Percentiles rank a stretch among this genome's conserved stretches.
These are phyloP conservation scores for Ceratobasidium sp. DNA, from an alignment of 1,284 basidiomycete species.

Conservation along the genomic window DNA sequence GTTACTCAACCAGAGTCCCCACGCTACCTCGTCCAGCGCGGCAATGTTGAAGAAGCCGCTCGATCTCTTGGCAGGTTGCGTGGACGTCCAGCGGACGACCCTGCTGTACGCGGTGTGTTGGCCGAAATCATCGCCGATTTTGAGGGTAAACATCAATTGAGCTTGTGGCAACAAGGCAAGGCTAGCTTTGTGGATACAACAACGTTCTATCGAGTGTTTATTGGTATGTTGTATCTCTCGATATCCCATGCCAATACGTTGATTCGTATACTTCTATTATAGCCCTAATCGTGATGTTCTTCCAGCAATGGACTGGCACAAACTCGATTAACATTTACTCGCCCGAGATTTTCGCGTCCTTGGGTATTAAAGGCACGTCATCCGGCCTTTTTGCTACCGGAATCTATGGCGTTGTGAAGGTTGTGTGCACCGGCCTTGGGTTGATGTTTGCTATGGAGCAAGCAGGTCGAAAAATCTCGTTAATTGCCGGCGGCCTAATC, in stretches of 20 bases:
- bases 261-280: not conserved
- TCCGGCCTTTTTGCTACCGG: conserved; percentile 50
- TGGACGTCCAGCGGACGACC: conserved; percentile 40
- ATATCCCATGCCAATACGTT: not conserved
- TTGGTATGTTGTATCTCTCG: conserved; percentile 17
- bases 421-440: conserved; percentile 42
- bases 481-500: conserved; percentile 45
- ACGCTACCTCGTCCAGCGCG: conserved; percentile 54
- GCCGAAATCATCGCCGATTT: conserved; percentile 48
- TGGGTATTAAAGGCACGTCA: conserved; percentile 53
- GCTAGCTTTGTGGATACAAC: conserved; percentile 33
- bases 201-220: conserved; percentile 46
- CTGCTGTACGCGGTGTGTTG: conserved; percentile 45
- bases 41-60: conserved; percentile 50
- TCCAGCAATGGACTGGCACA: conserved; percentile 52
- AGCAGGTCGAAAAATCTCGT: conserved; percentile 46
- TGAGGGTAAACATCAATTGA: conserved; percentile 47
- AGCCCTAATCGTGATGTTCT: conserved; percentile 50
- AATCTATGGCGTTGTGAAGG: conserved; percentile 49
- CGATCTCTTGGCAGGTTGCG: conserved; percentile 27
- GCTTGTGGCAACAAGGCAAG: conserved; percentile 46
- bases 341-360: conserved; percentile 51
- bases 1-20: conserved; percentile 51
- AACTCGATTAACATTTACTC: conserved; percentile 49
- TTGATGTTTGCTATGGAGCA: conserved; percentile 47